Evolutionary conservation across 2,329 filamentous ascomycete genomes (phyloP).

Genomic region (Fusarium sacchari): DNA sequence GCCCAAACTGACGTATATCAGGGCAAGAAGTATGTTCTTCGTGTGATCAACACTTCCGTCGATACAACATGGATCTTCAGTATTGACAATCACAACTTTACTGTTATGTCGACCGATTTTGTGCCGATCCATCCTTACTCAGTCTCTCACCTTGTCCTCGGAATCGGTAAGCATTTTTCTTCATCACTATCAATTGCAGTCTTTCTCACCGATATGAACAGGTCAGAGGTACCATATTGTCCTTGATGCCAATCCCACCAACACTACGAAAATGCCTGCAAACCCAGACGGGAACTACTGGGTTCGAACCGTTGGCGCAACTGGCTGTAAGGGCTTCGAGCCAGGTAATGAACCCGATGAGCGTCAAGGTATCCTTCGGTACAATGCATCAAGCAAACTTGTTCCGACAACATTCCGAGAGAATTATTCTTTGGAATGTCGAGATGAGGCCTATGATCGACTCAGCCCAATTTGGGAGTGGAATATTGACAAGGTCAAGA

Average conservation of each 20-base stretch:
- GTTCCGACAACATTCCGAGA: background rate
- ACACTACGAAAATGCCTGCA: background rate
- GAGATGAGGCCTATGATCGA: background rate
- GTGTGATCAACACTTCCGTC: background rate
- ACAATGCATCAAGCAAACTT: background rate
- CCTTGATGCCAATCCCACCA: background rate
- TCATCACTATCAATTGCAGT: accelerated
- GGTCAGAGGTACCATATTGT: background rate
- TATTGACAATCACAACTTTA: background rate
- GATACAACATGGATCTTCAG: slow-evolving; percentile 1
- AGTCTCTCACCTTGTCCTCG: background rate
- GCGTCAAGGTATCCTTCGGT: background rate
- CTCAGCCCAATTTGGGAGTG: background rate
- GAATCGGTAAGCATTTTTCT: background rate
- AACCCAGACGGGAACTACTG: background rate
- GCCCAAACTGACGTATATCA: background rate
- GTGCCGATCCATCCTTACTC: background rate
- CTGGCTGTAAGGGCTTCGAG: background rate
- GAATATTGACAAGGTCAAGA: background rate
- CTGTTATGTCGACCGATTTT: background rate
- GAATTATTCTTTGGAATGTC: background rate
- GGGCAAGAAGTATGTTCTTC: background rate
- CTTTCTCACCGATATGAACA: background rate
- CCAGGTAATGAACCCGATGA: background rate
- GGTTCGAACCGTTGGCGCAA: background rate